phyloP scores from a whole-genome alignment of 257 asterid species.

The Solanum chmielewskii region DNA sequence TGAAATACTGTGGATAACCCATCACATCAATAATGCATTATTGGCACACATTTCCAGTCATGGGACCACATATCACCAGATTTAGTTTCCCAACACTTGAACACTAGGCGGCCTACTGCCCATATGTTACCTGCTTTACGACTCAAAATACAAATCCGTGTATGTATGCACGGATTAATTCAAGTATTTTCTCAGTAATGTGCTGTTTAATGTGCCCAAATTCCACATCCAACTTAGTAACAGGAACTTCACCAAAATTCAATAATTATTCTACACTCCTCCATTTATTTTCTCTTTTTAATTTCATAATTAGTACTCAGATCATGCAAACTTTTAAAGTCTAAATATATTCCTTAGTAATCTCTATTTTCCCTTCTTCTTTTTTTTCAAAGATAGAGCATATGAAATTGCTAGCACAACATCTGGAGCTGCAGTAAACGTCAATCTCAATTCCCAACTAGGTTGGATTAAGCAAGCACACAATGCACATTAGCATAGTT shows the following conservation, averaged over 20 bases:
- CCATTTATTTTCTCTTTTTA: background rate
- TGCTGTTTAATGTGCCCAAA: background rate
- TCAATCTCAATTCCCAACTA: background rate
- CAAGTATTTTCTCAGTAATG: background rate
- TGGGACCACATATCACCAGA: background rate
- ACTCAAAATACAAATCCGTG: background rate
- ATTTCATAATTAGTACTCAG: background rate
- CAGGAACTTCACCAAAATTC: background rate
- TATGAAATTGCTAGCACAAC: background rate
- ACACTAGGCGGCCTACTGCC: background rate
- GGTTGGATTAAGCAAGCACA: background rate
- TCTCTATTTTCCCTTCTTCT: background rate
- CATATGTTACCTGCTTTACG: background rate
- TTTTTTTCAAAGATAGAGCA: background rate
- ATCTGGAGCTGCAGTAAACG: background rate
- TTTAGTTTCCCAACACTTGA: background rate
- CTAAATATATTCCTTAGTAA: background rate
- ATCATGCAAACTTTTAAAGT: background rate
- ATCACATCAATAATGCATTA: background rate
- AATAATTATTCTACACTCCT: background rate
- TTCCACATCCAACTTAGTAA: background rate
- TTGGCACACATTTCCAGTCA: background rate
- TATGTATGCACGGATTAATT: background rate
- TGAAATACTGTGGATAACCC: background rate
- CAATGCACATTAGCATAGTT: background rate